phyloP scores from a whole-genome alignment of 495 filamentous ascomycete genomes.

The Daldinia childiae region DNA sequence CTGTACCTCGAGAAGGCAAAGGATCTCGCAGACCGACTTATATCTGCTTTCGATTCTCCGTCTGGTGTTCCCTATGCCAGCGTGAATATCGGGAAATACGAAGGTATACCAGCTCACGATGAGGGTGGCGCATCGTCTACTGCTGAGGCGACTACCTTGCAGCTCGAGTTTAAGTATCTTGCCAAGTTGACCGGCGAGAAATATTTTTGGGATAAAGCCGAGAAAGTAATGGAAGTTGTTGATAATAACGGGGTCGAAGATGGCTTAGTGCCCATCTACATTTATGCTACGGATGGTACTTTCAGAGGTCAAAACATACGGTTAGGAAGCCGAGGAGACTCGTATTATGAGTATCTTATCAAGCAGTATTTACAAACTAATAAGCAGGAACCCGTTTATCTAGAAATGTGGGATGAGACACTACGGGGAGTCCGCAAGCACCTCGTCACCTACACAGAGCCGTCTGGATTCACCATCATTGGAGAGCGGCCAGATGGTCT shows the following conservation, averaged over 20 bases:
- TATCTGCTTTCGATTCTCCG: conserved; percentile 85
- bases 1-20: conserved; percentile 95
- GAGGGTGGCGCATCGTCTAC: conserved; percentile 94
- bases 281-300: conserved; percentile 77
- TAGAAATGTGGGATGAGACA: conserved; percentile 91
- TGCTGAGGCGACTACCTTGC: conserved; percentile 88
- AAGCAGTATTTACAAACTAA: conserved; percentile 96
- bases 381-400: conserved; percentile 84
- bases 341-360: conserved; percentile 97
- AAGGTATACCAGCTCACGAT: conserved; percentile 79
- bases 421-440: conserved; percentile 88
- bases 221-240: conserved; percentile 89
- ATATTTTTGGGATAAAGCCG: conserved; percentile 87
- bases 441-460: conserved; percentile 85
- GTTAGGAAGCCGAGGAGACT: conserved; percentile 91
- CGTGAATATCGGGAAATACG: conserved; percentile 80
- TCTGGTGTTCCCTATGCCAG: conserved; percentile 91
- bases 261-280: conserved; percentile 90
- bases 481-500: conserved; percentile 86
- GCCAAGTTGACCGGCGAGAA: conserved; percentile 93
- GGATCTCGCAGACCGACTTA: conserved; percentile 85
- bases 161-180: conserved; percentile 98
- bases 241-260: conserved; percentile 80
- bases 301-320: conserved; percentile 89
- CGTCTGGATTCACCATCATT: conserved; percentile 82